phyloP scores from a whole-genome alignment of 352 stramenopile species.

The Phytophthora sojae region DNA sequence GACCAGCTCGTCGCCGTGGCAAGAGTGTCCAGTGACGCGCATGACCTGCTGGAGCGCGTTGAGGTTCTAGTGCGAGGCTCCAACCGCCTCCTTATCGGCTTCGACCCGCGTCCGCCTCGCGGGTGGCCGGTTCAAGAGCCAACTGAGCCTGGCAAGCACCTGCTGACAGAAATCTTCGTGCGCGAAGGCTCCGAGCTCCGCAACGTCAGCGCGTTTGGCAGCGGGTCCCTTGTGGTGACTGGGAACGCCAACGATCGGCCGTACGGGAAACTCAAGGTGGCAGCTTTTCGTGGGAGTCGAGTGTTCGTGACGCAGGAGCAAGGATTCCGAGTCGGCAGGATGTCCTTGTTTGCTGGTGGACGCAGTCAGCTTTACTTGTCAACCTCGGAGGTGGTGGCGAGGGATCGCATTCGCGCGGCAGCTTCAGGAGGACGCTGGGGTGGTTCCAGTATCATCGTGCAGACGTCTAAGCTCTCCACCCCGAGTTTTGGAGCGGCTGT shows the following conservation, averaged over 20 bases:
- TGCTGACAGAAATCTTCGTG: conserved; percentile 41
- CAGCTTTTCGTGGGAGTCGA: conserved; percentile 21
- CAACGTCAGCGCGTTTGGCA: conserved; percentile 18
- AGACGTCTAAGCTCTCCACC: conserved; percentile 24
- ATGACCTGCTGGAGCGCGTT: conserved; percentile 21
- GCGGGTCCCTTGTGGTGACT: conserved; percentile 30
- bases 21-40: conserved; percentile 29
- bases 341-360: conserved; percentile 14
- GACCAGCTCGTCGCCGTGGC: conserved; percentile 32
- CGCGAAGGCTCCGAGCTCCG: conserved; percentile 28
- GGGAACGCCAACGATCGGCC: conserved; percentile 13
- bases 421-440: conserved; percentile 23
- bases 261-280: conserved; percentile 30
- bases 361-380: conserved; percentile 23
- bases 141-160: conserved; percentile 14
- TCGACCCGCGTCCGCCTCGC: conserved; percentile 25
- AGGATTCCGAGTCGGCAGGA: conserved; percentile 5
- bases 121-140: conserved; percentile 26
- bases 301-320: conserved; percentile 26
- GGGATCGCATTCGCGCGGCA: conserved; percentile 22
- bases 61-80: conserved; percentile 24
- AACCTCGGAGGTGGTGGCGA: conserved; percentile 14
- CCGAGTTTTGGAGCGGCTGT: conserved; percentile 21
- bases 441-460: conserved; percentile 20
- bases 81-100: conserved; percentile 27